Conservation (phyloP, 1,139 yeast genomes). For the Blastobotrys raffinosifermentans region DNA sequence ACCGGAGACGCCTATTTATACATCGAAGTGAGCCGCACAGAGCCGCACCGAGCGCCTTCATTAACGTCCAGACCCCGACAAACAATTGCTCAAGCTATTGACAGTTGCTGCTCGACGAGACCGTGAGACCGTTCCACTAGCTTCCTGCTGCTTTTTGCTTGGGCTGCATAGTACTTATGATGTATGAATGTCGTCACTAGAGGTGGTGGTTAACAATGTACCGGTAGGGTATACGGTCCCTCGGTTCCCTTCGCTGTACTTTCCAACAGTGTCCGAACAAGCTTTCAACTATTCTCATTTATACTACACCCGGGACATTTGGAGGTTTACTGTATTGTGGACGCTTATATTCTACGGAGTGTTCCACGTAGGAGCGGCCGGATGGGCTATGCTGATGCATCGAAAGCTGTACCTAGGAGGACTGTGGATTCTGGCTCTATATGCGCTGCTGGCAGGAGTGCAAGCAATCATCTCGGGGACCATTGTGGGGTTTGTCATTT, state of each 20-base stretch:
- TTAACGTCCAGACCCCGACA: too few species aligned
- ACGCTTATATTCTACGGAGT: constrained; percentile 56
- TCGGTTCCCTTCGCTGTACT: constrained; percentile 68
- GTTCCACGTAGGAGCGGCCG: constrained; percentile 61
- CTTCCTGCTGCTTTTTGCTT: too few species aligned
- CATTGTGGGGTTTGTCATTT: constrained; percentile 60
- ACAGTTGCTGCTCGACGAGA: too few species aligned
- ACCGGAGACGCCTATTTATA: too few species aligned
- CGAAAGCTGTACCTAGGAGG: constrained; percentile 36
- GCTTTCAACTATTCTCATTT: constrained; percentile 51
- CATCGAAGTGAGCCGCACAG: too few species aligned
- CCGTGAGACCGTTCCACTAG: too few species aligned
- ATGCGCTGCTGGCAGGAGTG: constrained; percentile 43
- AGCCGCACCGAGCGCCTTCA: too few species aligned
- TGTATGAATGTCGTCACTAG: constrained; percentile 14
- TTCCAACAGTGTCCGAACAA: constrained; percentile 49
- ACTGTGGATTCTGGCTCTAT: constrained; percentile 39
- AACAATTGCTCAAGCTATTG: too few species aligned
- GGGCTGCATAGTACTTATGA: too few species aligned
- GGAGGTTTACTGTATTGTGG: constrained; percentile 84
- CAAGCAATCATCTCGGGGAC: constrained; percentile 72
- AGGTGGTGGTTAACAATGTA: constrained; percentile 30
- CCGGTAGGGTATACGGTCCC: constrained; percentile 85
- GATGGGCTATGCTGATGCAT: constrained; percentile 52
- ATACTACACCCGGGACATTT: constrained; percentile 67